These are phyloP conservation scores for Cladosporium sp. DNA, from an alignment of 2,329 filamentous ascomycete species.

Conservation along the genomic window DNA sequence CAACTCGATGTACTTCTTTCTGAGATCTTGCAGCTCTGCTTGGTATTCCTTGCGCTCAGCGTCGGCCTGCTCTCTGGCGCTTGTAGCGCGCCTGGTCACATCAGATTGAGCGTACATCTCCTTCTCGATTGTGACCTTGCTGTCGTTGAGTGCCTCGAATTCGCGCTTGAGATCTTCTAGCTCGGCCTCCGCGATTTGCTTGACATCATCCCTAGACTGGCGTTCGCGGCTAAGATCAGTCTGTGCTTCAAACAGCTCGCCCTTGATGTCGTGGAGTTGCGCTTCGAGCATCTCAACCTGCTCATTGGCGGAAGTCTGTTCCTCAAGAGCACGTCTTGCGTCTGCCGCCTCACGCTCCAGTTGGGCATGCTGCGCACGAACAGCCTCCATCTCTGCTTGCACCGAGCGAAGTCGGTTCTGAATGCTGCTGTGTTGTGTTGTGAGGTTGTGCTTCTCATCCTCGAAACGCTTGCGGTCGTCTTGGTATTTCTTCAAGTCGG, in stretches of 20 bases:
- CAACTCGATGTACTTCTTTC: conserved; percentile 78
- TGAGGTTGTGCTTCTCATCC: conserved; percentile 70
- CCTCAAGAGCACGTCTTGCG: conserved; percentile 80
- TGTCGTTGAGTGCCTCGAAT: conserved; percentile 81
- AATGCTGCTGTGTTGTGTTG: conserved; percentile 75
- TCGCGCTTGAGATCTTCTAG: conserved; percentile 79
- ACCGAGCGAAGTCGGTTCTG: conserved; percentile 75
- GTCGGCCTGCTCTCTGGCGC: conserved; percentile 77
- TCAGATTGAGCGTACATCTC: conserved; percentile 97
- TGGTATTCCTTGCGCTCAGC: conserved; percentile 88
- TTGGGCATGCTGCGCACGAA: conserved; percentile 79
- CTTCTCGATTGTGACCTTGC: conserved; percentile 97
- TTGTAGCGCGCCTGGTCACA: conserved; percentile 78
- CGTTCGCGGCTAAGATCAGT: conserved; percentile 86
- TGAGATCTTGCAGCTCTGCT: conserved; percentile 76
- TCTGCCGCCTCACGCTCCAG: conserved; percentile 87
- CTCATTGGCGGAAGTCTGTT: conserved; percentile 84
- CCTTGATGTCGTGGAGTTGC: conserved; percentile 84
- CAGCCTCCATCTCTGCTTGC: conserved; percentile 82
- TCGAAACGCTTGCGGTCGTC: conserved; percentile 77
- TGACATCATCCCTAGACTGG: conserved; percentile 91
- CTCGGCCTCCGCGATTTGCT: conserved; percentile 87
- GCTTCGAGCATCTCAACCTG: conserved; percentile 84
- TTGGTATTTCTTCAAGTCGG: conserved; percentile 80
- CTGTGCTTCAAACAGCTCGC: conserved; percentile 79